A percentile compares a stretch with the other conserved stretches of the same genome.
Conservation (phyloP, 352 stramenopile species). For the Lagenidium giganteum region DNA sequence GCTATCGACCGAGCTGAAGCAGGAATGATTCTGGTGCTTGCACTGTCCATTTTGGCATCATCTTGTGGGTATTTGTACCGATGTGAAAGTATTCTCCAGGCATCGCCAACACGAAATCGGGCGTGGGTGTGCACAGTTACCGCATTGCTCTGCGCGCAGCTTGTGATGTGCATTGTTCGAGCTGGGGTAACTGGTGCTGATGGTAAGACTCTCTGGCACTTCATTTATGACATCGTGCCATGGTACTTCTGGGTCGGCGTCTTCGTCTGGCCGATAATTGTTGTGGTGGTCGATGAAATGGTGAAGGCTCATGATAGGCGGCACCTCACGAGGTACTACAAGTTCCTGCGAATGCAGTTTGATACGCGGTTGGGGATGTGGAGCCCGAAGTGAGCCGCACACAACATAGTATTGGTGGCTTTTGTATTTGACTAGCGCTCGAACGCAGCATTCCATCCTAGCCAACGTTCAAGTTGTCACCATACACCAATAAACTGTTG, state of each 20-base stretch:
- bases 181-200: constrained; percentile 44
- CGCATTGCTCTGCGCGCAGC: constrained; percentile 39
- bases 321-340: constrained; percentile 77
- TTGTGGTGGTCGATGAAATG: constrained; percentile 55
- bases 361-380: constrained; percentile 86
- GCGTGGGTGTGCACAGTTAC: constrained; percentile 46
- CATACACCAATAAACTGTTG: too few species aligned
- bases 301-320: constrained; percentile 72
- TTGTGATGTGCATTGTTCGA: constrained; percentile 32
- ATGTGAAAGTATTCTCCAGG: constrained; percentile 60
- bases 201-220: constrained; percentile 42
- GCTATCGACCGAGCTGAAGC: constrained; percentile 72
- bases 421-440: not conserved
- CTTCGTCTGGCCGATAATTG: constrained; percentile 56
- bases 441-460: too few species aligned
- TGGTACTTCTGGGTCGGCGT: constrained; percentile 49
- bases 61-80: constrained; percentile 75
- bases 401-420: not conserved
- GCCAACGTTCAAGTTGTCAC: too few species aligned
- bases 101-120: constrained; percentile 66
- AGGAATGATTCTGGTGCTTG: constrained; percentile 67
- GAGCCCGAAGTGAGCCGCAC: constrained; percentile 76
- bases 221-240: constrained; percentile 42
- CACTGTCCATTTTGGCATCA: constrained; percentile 58
- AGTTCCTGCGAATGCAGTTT: constrained; percentile 86